phyloP scores from a whole-genome alignment of 257 asterid species.

The Gentiana macrophylla region DNA sequence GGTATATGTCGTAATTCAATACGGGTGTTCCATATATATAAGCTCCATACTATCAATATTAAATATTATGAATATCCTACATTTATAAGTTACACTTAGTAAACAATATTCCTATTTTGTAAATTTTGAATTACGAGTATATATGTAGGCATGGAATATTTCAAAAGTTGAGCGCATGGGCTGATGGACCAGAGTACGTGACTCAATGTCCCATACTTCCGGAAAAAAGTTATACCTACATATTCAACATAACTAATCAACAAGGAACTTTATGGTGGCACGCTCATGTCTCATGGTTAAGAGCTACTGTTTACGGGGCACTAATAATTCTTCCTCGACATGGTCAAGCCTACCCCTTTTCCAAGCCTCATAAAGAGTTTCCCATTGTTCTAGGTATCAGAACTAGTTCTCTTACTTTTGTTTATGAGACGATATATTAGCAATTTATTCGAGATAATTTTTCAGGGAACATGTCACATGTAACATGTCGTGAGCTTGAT shows the following conservation, averaged over 20 bases:
- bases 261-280: conserved; percentile 61
- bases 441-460: too few species aligned
- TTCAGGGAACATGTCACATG: too few species aligned
- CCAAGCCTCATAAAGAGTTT: conserved; percentile 34
- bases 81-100: too few species aligned
- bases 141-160: conserved; percentile 45
- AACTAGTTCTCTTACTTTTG: too few species aligned
- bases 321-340: conserved; percentile 34
- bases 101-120: too few species aligned
- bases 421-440: too few species aligned
- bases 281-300: conserved; percentile 42
- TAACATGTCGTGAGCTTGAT: too few species aligned
- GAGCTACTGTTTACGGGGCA: conserved; percentile 43
- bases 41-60: too few species aligned
- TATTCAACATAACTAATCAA: conserved; percentile 32
- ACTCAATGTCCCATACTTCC: conserved; percentile 51
- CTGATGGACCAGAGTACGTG: conserved; percentile 43
- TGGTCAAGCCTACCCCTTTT: conserved; percentile 32
- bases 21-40: too few species aligned
- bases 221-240: conserved; percentile 35
- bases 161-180: conserved; percentile 46
- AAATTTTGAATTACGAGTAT: too few species aligned
- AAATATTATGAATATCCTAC: too few species aligned
- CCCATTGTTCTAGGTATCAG: conserved; percentile 38
- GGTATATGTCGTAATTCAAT: too few species aligned